Conservation (phyloP, 2,329 filamentous ascomycete species). For the Neonectria sp. region DNA sequence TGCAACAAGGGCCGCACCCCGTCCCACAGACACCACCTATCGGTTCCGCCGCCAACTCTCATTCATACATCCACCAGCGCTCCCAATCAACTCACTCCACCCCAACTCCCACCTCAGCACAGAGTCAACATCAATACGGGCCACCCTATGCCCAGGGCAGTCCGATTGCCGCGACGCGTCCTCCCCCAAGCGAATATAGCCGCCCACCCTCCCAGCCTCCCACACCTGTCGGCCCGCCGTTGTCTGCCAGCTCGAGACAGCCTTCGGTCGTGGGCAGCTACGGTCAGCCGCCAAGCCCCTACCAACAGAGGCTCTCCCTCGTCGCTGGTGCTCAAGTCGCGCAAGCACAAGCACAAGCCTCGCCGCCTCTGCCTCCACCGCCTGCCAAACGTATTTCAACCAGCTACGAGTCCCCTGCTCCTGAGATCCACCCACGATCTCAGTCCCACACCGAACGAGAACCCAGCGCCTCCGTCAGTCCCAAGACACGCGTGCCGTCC, state of each 20-base stretch:
- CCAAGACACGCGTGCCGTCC: constrained; percentile 77
- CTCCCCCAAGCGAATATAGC: constrained; percentile 58
- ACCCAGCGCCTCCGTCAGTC: constrained; percentile 81
- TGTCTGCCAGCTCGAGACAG: constrained; percentile 60
- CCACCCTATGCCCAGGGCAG: constrained; percentile 67
- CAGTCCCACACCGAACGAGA: constrained; percentile 76
- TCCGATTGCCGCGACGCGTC: constrained; percentile 63
- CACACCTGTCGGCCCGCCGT: constrained; percentile 67
- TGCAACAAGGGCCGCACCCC: constrained; percentile 53
- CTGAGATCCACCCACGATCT: constrained; percentile 63
- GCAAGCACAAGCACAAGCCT: constrained; percentile 52
- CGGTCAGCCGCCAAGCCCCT: constrained; percentile 71
- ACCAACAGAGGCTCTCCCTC: constrained; percentile 65
- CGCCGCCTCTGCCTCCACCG: constrained; percentile 54
- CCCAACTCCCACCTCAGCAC: constrained; percentile 74
- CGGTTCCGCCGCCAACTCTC: constrained; percentile 56
- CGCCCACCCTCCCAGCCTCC: constrained; percentile 69
- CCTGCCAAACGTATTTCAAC: constrained; percentile 59
- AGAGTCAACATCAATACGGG: constrained; percentile 70
- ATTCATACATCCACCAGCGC: constrained; percentile 61
- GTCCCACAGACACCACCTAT: constrained; percentile 67
- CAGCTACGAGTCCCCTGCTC: constrained; percentile 60
- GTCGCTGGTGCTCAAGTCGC: constrained; percentile 46
- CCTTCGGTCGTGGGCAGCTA: constrained; percentile 58
- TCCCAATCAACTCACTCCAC: constrained; percentile 73